Evolutionary conservation across 169 alveolate species (phyloP).

Genomic region (Plasmodium billcollinsi): DNA sequence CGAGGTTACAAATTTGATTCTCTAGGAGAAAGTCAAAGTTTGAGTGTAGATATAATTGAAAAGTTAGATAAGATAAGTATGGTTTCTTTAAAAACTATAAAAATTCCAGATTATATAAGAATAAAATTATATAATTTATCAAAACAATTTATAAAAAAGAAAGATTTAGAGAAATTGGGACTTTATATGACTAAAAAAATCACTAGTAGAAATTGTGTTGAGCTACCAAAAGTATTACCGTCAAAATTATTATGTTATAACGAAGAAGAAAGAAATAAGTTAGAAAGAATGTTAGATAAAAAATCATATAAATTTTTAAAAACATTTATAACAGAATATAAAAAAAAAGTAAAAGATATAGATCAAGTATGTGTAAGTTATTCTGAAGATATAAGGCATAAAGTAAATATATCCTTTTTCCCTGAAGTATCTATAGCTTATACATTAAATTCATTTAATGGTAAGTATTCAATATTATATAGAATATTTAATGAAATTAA

Average conservation of each 20-base stretch:
- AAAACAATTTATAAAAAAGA: conserved; percentile 82
- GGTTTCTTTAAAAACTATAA: conserved; percentile 66
- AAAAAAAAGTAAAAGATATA: conserved; percentile 82
- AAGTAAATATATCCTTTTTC: conserved; percentile 42
- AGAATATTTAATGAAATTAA: conserved; percentile 85
- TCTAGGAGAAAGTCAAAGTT: conserved; percentile 60
- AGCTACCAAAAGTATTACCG: conserved; percentile 88
- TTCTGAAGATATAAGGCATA: conserved; percentile 87
- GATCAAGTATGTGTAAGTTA: conserved; percentile 82
- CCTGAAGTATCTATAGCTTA: conserved; percentile 85
- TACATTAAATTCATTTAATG: conserved; percentile 89
- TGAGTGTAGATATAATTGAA: conserved; percentile 53
- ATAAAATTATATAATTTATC: conserved; percentile 80
- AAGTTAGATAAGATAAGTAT: conserved; percentile 55
- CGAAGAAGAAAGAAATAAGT: conserved; percentile 28
- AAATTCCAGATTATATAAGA: conserved; percentile 82
- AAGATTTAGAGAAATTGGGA: conserved; percentile 87
- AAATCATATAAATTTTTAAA: conserved; percentile 78
- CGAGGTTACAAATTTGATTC: conserved; percentile 55
- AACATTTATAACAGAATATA: conserved; percentile 65
- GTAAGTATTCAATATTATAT: conserved; percentile 83
- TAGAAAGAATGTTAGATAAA: conserved; percentile 75
- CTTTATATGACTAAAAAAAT: conserved; percentile 79
- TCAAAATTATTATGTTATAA: conserved; percentile 78
- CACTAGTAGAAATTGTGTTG: conserved; percentile 87